Conservation (phyloP, 192 early-diverging fungal genomes). For the Mortierella antarctica region DNA sequence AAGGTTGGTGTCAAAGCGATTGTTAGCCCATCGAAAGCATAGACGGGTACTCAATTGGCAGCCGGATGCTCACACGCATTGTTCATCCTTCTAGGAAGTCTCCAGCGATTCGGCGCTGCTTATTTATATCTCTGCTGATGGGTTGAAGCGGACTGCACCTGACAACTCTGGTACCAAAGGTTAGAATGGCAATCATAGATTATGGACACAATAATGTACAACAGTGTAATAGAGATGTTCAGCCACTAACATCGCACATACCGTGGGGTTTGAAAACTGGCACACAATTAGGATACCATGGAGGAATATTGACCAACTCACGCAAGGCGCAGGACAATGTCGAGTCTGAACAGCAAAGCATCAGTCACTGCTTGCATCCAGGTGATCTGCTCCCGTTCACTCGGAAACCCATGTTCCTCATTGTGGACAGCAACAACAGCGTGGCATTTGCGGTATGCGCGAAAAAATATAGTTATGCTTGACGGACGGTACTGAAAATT, state of each 20-base stretch:
- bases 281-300: constrained; percentile 67
- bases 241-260: too few species aligned
- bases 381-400: constrained; percentile 94
- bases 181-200: constrained; percentile 24
- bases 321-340: constrained; percentile 72
- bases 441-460: constrained; percentile 78
- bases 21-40: neutral
- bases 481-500: neutral
- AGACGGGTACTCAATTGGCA: neutral
- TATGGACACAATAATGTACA: too few species aligned
- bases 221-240: too few species aligned
- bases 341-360: constrained; percentile 52
- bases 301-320: constrained; percentile 78
- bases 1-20: constrained; percentile 61
- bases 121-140: constrained; percentile 93
- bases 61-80: too few species aligned
- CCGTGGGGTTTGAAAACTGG: too few species aligned
- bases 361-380: constrained; percentile 86
- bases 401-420: constrained; percentile 92
- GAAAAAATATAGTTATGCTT: neutral
- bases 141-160: constrained; percentile 62
- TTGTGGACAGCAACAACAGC: constrained; percentile 94
- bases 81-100: constrained; percentile 70
- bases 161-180: constrained; percentile 55
- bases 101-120: constrained; percentile 87